These are phyloP conservation scores for Cucurbita maxima DNA, from an alignment of 306 rosid genomes.

Conservation along the genomic window DNA sequence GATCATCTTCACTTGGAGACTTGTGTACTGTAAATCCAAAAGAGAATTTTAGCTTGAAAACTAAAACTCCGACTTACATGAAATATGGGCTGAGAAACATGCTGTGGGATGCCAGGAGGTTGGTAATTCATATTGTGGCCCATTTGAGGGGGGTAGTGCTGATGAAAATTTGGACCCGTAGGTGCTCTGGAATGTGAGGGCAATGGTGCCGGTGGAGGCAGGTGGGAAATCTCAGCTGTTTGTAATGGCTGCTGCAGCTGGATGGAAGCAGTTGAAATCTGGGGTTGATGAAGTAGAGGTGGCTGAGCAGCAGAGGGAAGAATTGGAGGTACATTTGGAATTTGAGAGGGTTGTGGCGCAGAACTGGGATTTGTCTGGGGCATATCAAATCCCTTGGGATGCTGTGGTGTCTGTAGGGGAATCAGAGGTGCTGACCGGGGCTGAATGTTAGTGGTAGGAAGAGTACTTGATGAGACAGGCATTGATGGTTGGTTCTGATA, in stretches of 20 bases:
- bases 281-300: constrained; percentile 48
- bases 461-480: constrained; percentile 42
- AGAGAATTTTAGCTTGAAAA: constrained; percentile 1
- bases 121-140: constrained; percentile 54
- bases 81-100: constrained; percentile 53
- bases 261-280: constrained; percentile 31
- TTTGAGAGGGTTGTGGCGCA: constrained; percentile 56
- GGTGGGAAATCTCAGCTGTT: constrained; percentile 48
- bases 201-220: constrained; percentile 63
- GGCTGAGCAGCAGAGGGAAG: constrained; percentile 62
- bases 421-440: constrained; percentile 49
- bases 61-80: constrained; percentile 54
- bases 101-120: constrained; percentile 59
- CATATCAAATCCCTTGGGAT: constrained; percentile 48
- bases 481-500: constrained; percentile 49
- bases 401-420: constrained; percentile 51
- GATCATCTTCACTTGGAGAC: neutral
- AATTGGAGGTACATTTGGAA: constrained; percentile 40
- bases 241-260: constrained; percentile 66
- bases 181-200: constrained; percentile 66
- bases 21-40: neutral
- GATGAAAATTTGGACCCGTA: constrained; percentile 45
- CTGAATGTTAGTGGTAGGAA: constrained; percentile 45
- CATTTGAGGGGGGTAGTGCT: constrained; percentile 62
- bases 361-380: constrained; percentile 38